Conservation (phyloP, 2,329 filamentous ascomycete species). For the Hymenoscyphus salicellus region DNA sequence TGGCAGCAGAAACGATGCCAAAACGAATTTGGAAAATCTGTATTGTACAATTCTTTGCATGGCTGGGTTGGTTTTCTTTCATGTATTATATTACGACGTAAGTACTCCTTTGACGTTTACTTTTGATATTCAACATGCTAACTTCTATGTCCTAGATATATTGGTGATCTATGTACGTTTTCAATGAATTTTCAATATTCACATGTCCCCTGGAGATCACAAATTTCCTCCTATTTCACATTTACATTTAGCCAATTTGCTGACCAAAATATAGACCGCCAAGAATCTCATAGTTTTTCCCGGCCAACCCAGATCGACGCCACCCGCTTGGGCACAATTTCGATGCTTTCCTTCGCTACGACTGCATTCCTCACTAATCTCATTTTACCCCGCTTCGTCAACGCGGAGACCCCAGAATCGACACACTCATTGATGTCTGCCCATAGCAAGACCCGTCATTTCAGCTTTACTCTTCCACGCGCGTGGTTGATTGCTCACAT, state of each 20-base stretch:
- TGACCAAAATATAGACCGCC: slow-evolving; percentile 8
- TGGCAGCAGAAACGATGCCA: slow-evolving; percentile 16
- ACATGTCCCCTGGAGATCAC: not conserved
- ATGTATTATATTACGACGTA: slow-evolving; percentile 36
- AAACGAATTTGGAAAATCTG: slow-evolving; percentile 21
- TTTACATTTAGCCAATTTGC: not conserved
- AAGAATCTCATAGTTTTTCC: not conserved
- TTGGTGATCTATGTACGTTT: slow-evolving; percentile 14
- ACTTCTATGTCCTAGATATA: slow-evolving; percentile 12
- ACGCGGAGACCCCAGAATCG: not conserved
- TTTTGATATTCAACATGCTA: not conserved
- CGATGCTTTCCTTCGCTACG: slow-evolving; percentile 10
- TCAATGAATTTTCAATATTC: not conserved
- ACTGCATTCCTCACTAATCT: slow-evolving; percentile 7
- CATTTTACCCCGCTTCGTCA: slow-evolving; percentile 8
- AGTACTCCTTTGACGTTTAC: slow-evolving; percentile 8
- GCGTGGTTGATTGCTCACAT: slow-evolving; percentile 23
- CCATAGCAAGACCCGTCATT: not conserved
- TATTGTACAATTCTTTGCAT: slow-evolving; percentile 30
- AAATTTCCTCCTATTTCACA: not conserved
- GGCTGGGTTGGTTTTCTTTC: slow-evolving; percentile 37
- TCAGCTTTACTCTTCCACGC: slow-evolving; percentile 16
- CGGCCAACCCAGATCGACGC: slow-evolving; percentile 3
- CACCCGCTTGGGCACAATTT: slow-evolving; percentile 11
- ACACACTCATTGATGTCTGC: not conserved